Evolutionary conservation across 805 yeast genomes (phyloP).

Genomic region (Barnettozyma wickerhamii): DNA sequence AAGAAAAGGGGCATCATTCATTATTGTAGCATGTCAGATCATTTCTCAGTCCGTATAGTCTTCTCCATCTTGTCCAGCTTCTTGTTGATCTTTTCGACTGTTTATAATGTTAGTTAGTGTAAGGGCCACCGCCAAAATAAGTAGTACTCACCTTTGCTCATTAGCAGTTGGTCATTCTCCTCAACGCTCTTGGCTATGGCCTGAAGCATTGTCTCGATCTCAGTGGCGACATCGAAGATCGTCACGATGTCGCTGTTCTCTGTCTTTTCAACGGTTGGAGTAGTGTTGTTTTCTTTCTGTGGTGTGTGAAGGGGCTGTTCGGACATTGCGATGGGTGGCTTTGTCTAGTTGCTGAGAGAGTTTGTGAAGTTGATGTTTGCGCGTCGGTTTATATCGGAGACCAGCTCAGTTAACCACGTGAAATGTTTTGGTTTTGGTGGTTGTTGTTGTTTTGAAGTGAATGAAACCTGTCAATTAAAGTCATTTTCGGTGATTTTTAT

Average conservation of each 20-base stretch:
- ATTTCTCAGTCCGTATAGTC: conserved; percentile 5
- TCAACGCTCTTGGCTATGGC: conserved; percentile 17
- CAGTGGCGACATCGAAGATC: conserved; percentile 30
- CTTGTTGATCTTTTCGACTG: conserved; percentile 22
- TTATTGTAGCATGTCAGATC: not conserved
- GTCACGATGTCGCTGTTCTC: conserved; percentile 15
- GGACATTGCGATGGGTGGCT: not conserved
- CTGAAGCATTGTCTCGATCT: conserved; percentile 24
- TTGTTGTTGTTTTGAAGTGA: too few species aligned
- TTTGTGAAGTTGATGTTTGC: too few species aligned
- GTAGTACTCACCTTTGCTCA: conserved; percentile 14
- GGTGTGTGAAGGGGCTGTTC: conserved; percentile 6
- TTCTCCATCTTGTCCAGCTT: conserved; percentile 24
- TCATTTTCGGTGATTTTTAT: too few species aligned
- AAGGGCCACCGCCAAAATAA: too few species aligned
- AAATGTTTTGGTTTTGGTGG: too few species aligned
- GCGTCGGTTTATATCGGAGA: too few species aligned
- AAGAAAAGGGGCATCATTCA: too few species aligned
- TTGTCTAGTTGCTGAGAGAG: too few species aligned
- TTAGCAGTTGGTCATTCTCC: conserved; percentile 20
- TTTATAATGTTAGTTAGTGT: conserved; percentile 7
- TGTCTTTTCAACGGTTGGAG: not conserved
- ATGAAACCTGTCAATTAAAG: too few species aligned
- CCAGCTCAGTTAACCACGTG: too few species aligned
- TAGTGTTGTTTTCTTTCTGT: not conserved